Conservation (phyloP, 768 basidiomycete species). For the Podaxis sp. region DNA sequence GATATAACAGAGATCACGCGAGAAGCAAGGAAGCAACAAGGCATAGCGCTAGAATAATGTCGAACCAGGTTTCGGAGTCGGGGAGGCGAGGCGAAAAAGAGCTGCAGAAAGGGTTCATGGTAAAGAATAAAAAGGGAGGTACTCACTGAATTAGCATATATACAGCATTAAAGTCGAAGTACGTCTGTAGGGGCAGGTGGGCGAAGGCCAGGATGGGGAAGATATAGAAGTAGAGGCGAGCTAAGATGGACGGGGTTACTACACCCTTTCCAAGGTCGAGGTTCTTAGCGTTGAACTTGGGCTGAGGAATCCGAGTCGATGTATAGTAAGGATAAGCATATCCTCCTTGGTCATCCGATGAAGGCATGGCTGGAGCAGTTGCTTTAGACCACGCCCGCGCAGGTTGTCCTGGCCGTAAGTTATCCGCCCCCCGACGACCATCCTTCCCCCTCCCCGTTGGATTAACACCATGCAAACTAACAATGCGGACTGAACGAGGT, state of each 20-base stretch:
- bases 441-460: slow-evolving; percentile 29
- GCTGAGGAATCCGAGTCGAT: slow-evolving; percentile 43
- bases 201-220: slow-evolving; percentile 72
- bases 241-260: slow-evolving; percentile 54
- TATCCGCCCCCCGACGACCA: slow-evolving; percentile 33
- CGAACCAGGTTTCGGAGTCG: background rate
- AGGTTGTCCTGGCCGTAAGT: slow-evolving; percentile 22
- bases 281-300: slow-evolving; percentile 65
- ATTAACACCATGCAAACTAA: slow-evolving; percentile 55
- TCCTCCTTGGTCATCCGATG: slow-evolving; percentile 17
- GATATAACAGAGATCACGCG: slow-evolving; percentile 3
- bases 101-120: background rate
- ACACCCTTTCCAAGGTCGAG: slow-evolving; percentile 65
- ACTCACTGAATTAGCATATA: slow-evolving; percentile 84
- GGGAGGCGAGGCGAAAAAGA: slow-evolving; percentile 5
- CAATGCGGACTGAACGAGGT: slow-evolving; percentile 79
- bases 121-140: slow-evolving; percentile 17
- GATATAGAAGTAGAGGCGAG: slow-evolving; percentile 64
- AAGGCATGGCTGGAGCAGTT: slow-evolving; percentile 41
- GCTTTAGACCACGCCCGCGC: slow-evolving; percentile 62
- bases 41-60: slow-evolving; percentile 6
- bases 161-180: slow-evolving; percentile 87
- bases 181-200: slow-evolving; percentile 75
- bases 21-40: slow-evolving; percentile 10
- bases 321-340: slow-evolving; percentile 6